Evolutionary conservation across 2,329 filamentous ascomycete genomes (phyloP), one percentile per base, ranked within the genome.

Genomic region (Xylaria polymorpha): DNA sequence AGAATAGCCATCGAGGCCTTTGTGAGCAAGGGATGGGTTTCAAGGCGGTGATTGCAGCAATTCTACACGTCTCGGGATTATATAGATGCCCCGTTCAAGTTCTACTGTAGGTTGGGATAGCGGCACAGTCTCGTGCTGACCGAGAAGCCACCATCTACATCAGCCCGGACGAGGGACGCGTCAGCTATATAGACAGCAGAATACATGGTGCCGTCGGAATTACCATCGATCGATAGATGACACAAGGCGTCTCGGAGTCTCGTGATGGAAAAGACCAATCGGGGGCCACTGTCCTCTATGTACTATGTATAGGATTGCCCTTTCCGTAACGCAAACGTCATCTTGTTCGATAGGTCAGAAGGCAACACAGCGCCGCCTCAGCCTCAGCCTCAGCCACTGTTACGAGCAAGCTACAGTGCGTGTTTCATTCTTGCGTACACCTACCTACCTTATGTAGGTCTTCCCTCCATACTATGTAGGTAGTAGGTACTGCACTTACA

Each of bases 281-380:
- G 22, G 6, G 12, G 39, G 29, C 32, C 35, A n/a, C 32, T 7
- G 12, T 29, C n/a, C n/a, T n/a, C n/a, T n/a, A n/a, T n/a, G n/a
- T 43, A 53, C 12, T 37, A 55, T 37, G 50, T 39, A 41, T 15
- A 41, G 12, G 5, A 39, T 43, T 20, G 25, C 44, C 25, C 7
- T 37, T 10, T 22, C 25, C 35, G 41, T 37, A 43, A 41, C 25
- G 39, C 15, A 46, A 48, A 64, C 65, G 65, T 67, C 65, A 67
- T 62, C 18, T 20, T 22, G 43, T 57, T 41, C 15, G 8, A n/a
- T 43, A 41, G 53, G 64, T 57, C 35, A 57, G 41, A 25, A n/a
- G 18, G 55, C 50, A 63, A 7, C 22, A 41, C 32, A 14, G 32
- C 50, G 35, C 25, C 25, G 20, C 29, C 55, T 59, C 39, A 35